phyloP scores from a whole-genome alignment of 2,329 filamentous ascomycete genomes.

The Ceratocystis cubensis region DNA sequence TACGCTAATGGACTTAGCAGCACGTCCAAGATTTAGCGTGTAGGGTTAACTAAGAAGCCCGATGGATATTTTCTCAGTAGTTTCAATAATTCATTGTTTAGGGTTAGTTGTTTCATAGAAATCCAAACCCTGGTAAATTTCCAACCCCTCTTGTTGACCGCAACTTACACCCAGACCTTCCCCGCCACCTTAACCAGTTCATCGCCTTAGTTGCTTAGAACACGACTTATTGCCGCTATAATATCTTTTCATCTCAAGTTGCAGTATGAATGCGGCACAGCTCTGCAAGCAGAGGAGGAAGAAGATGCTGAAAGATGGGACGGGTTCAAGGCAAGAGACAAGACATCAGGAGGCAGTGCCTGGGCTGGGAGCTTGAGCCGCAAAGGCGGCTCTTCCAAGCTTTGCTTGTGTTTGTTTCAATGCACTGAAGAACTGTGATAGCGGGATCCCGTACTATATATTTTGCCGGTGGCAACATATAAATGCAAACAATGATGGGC shows the following conservation, averaged over 20 bases:
- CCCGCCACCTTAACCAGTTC: background rate
- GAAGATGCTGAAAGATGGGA: background rate
- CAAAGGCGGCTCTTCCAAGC: background rate
- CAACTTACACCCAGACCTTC: conserved; percentile 11
- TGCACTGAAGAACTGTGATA: background rate
- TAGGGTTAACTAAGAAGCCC: background rate
- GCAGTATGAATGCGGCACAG: background rate
- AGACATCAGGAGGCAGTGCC: background rate
- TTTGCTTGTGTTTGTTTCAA: background rate
- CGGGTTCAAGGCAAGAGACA: background rate
- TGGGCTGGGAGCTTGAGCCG: background rate
- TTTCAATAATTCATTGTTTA: background rate
- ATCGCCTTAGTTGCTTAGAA: background rate
- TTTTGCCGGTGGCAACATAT: no score
- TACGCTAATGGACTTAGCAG: conserved; percentile 1
- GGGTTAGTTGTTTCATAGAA: background rate
- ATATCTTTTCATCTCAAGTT: conserved; percentile 14
- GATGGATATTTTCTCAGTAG: background rate
- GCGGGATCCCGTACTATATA: no score
- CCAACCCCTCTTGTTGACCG: background rate
- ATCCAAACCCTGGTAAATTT: background rate
- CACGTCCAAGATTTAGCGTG: background rate
- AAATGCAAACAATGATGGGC: no score
- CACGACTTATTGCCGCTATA: background rate
- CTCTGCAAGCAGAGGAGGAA: background rate